Evolutionary conservation across 495 filamentous ascomycete species (phyloP).

Genomic region (Neurospora sp.): DNA sequence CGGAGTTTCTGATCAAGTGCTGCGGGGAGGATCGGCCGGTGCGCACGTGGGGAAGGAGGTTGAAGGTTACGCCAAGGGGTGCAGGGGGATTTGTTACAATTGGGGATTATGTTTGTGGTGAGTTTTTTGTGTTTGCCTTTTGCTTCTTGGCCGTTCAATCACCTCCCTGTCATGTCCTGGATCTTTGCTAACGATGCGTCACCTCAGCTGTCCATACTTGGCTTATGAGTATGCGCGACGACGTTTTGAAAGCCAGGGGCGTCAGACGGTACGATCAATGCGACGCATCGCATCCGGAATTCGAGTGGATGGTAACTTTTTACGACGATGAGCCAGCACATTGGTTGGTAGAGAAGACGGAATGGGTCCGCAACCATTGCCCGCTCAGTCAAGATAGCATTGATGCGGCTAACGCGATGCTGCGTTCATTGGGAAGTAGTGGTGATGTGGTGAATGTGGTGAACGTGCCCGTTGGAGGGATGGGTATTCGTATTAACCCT

Average conservation of each 20-base stretch:
- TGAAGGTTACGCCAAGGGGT: slow-evolving; percentile 3
- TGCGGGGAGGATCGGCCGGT: slow-evolving; percentile 7
- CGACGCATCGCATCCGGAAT: background rate
- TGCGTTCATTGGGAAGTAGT: background rate
- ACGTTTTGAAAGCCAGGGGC: slow-evolving; percentile 2
- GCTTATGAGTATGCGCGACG: slow-evolving; percentile 7
- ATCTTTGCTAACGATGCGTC: background rate
- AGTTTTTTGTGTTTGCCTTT: background rate
- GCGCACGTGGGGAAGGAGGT: slow-evolving; percentile 4
- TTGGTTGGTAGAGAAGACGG: slow-evolving; percentile 1
- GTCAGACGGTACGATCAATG: slow-evolving; percentile 2
- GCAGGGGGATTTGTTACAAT: slow-evolving; percentile 5
- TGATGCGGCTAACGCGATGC: background rate
- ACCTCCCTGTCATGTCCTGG: background rate
- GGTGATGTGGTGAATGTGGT: background rate
- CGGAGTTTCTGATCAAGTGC: slow-evolving; percentile 9
- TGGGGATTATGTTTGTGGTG: slow-evolving; percentile 8
- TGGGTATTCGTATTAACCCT: background rate
- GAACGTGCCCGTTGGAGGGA: background rate
- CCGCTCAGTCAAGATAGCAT: background rate
- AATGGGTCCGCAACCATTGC: background rate
- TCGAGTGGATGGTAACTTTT: slow-evolving; percentile 5
- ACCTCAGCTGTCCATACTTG: slow-evolving; percentile 9
- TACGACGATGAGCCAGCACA: background rate
- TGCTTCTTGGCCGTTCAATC: background rate